Evolutionary conservation across 192 early-diverging fungal genomes (phyloP).

Genomic region (Linnemannia exigua): DNA sequence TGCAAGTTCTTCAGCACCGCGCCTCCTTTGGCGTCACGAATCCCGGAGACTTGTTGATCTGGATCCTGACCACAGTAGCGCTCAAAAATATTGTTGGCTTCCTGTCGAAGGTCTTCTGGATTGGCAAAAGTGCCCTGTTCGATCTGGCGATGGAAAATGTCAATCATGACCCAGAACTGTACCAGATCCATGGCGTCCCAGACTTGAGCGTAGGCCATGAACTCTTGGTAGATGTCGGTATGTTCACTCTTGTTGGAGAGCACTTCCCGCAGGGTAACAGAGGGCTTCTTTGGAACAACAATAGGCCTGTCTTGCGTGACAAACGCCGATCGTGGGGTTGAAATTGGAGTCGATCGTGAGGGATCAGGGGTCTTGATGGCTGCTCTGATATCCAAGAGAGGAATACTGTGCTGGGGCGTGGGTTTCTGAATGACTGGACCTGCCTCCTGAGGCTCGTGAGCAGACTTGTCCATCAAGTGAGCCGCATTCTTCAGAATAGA

Average conservation of each 20-base stretch:
- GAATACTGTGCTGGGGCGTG: neutral
- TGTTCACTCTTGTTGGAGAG: slow-evolving; percentile 34
- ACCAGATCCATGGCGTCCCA: slow-evolving; percentile 53
- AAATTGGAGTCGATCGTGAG: neutral
- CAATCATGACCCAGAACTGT: slow-evolving; percentile 54
- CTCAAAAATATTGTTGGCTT: slow-evolving; percentile 35
- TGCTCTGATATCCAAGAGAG: neutral
- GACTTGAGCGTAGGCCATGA: slow-evolving; percentile 47
- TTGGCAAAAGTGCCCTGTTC: slow-evolving; percentile 34
- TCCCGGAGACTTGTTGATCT: slow-evolving; percentile 28
- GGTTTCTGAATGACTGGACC: neutral
- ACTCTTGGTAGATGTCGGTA: slow-evolving; percentile 37
- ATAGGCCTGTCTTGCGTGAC: neutral
- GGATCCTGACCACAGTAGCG: slow-evolving; percentile 39
- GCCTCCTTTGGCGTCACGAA: slow-evolving; percentile 35
- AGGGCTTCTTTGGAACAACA: neutral
- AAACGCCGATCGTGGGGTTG: neutral
- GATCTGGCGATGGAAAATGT: slow-evolving; percentile 50
- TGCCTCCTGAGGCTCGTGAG: slow-evolving; percentile 11
- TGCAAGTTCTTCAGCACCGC: slow-evolving; percentile 30
- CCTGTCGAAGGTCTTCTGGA: slow-evolving; percentile 29
- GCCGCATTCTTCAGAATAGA: slow-evolving; percentile 52
- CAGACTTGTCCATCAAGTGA: slow-evolving; percentile 39
- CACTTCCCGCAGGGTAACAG: slow-evolving; percentile 23
- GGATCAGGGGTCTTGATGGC: no score